Base-by-base conservation (phyloP, 2,329 filamentous ascomycete species). In the Cytospora piceae region DNA sequence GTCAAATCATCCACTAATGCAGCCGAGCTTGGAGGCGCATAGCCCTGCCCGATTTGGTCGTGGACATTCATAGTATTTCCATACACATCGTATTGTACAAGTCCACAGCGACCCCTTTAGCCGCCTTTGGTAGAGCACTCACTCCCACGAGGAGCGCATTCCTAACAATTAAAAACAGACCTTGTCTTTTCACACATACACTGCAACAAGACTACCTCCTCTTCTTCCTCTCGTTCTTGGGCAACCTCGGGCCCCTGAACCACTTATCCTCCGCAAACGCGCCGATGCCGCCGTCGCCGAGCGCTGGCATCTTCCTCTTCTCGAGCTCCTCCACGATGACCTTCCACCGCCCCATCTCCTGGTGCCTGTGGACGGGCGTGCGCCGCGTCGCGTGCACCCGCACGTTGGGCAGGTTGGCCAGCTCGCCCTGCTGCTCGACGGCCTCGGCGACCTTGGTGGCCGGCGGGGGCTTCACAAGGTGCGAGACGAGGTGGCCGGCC, bases 321-420 rank as follows among this genome's bases (percentile, higher is more conserved):
- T 75, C 70, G 29, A 74, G 71, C 70, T 77, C 76, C 63, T 71
- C 46, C 61, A 72, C 72, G 37, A 78, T 77, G 39, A 77, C 69
- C 75, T 78, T 78, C 76, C 76, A 78, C 61, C 76, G 73, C 37
- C 76, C 76, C 32, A 75, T 72, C 71, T 72, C 75, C 70, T 74
- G 74, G 67, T 75, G 73, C 71, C 73, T 72, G 69, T 73, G 72
- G 39, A 91, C 87, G 12, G 87, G 85, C 9, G 88, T 93, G 67
- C 92, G 80, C 72, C 89, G 88, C 70, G 83, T 83, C 31, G 78
- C 75, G 70, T 85, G 85, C 27, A 97, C 79, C 70, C 83, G 83
- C 53, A 97, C 88, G 73, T 97, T 97, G 68, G 86, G 80, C 60
- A 91, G 78, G 1, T 76, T 71, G 22, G 78, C 72, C 37, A 92